phyloP scores from a whole-genome alignment of 1,139 yeast genomes.

The Debaryomycetaceae sp. region DNA sequence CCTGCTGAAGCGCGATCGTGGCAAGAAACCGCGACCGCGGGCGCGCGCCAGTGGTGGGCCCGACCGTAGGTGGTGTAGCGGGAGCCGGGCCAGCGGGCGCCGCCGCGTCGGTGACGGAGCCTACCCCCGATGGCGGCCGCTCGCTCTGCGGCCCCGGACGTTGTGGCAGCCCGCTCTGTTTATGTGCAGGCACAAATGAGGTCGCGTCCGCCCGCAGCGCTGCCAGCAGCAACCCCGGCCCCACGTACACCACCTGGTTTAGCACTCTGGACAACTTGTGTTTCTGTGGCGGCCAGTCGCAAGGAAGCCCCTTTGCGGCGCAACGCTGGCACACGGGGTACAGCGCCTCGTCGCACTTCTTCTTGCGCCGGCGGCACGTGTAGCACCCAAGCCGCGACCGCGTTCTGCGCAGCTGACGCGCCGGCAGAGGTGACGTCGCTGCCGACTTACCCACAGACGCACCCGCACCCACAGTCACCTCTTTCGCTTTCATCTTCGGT shows the following conservation, averaged over 20 bases:
- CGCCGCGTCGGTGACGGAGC: too few species aligned
- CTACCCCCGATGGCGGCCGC: too few species aligned
- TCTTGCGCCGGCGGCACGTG: constrained; percentile 36
- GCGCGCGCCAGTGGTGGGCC: too few species aligned
- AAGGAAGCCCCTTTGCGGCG: constrained; percentile 18
- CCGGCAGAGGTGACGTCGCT: too few species aligned
- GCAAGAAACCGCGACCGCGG: constrained; percentile 22
- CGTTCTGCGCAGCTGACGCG: constrained; percentile 10
- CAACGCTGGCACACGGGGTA: constrained; percentile 34
- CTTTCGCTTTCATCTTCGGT: not conserved
- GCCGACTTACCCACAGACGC: not conserved
- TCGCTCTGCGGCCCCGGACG: too few species aligned
- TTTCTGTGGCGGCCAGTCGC: constrained; percentile 32
- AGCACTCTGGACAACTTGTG: constrained; percentile 23
- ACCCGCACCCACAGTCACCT: not conserved
- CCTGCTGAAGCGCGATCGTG: constrained; percentile 41
- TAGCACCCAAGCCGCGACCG: constrained; percentile 39
- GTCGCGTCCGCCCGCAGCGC: not conserved
- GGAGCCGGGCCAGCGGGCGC: too few species aligned
- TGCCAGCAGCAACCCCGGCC: too few species aligned
- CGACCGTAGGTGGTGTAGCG: too few species aligned
- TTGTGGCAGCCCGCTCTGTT: too few species aligned
- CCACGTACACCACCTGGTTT: constrained; percentile 25
- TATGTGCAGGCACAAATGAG: too few species aligned
- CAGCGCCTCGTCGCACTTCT: constrained; percentile 38